Evolutionary conservation across 2,329 filamentous ascomycete species (phyloP), one percentile per base, ranked within the genome.

Genomic region (Trematosphaeria pertusa): DNA sequence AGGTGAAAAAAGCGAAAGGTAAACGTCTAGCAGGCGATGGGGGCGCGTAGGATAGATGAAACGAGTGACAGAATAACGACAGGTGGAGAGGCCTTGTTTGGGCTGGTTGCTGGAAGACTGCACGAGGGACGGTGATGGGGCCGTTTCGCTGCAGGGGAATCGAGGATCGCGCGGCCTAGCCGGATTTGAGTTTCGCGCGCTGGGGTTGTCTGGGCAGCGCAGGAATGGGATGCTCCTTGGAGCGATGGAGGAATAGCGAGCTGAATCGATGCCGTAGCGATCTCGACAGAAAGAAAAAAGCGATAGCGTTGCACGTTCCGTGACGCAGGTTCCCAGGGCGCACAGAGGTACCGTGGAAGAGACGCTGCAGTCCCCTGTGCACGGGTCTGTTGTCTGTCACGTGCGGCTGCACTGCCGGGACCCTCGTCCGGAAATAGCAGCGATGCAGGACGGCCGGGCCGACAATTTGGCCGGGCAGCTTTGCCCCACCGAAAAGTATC

Each of bases 11-110:
- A n/a, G 54, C 18, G 43, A 56, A 43, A 37, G 40, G 51, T 30
- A n/a, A n/a, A n/a, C n/a, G n/a, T n/a, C n/a, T n/a, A 31, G 43
- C 20, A 40, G 44, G 47, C 36, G 49, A 42, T 45, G 56, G 52
- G 50, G 54, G 55, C 46, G 40, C 46, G 38, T 35, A 33, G 40
- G 50, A 38, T 52, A 48, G 48, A 49, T 61, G 59, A 63, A 69
- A 69, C 59, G 65, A 70, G 54, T 60, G 66, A 64, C 62, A 55
- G 64, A 46, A 62, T 52, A 59, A 53, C 42, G 54, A 61, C 42
- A 60, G 58, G 54, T 42, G 53, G 56, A 54, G 56, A 54, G 37
- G 39, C 42, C 37, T 43, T 49, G 54, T 35, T 34, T 18, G 38
- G 43, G 49, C 45, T 43, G 56, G 53, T 51, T 53, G 54, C 46